phyloP scores from a whole-genome alignment of 495 filamentous ascomycete species.

The Rusavskia elegans region DNA sequence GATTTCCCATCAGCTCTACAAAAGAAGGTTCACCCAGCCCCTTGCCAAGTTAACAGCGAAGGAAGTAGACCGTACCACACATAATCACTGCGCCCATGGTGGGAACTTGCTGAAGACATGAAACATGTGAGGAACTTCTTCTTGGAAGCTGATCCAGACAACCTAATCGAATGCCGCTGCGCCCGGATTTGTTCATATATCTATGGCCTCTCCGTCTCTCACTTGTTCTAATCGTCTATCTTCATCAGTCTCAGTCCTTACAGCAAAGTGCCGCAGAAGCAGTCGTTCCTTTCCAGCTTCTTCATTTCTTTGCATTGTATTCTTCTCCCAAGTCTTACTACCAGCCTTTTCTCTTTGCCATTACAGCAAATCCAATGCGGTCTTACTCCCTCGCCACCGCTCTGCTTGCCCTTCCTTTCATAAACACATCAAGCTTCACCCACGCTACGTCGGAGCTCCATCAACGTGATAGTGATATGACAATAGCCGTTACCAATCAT shows the following conservation, averaged over 20 bases:
- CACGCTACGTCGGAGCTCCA: neutral
- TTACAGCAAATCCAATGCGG: too few species aligned
- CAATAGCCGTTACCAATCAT: slow-evolving; percentile 1
- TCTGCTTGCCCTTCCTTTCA: neutral
- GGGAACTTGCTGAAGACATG: neutral
- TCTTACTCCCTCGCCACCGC: neutral
- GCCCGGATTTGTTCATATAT: neutral
- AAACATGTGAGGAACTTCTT: neutral
- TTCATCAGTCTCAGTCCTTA: neutral
- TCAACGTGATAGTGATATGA: neutral
- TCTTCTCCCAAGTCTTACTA: neutral
- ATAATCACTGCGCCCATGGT: neutral
- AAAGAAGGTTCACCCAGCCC: neutral
- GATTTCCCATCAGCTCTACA: too few species aligned
- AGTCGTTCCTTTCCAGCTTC: neutral
- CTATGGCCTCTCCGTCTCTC: neutral
- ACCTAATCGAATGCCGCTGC: too few species aligned
- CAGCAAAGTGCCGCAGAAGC: neutral
- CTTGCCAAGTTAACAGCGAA: neutral
- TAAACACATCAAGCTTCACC: neutral
- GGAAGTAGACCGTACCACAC: neutral
- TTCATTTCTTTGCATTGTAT: neutral
- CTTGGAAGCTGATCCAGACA: neutral
- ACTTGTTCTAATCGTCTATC: neutral
- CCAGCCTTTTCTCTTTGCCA: too few species aligned